phyloP scores from a whole-genome alignment of 2,329 filamentous ascomycete species.

The Ophiostoma sp. region DNA sequence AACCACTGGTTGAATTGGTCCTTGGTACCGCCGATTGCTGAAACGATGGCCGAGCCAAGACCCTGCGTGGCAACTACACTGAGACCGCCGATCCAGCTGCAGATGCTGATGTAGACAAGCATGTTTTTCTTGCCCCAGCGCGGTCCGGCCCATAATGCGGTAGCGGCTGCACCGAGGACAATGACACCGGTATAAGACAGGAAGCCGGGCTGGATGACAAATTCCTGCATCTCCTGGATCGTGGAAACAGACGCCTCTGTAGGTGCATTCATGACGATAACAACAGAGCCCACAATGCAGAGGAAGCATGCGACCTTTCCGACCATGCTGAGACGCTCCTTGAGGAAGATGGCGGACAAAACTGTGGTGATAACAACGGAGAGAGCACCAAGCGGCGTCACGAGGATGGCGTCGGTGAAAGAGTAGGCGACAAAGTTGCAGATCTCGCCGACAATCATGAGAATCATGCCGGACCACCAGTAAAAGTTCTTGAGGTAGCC shows the following conservation, averaged over 20 bases:
- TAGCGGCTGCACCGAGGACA: constrained; percentile 64
- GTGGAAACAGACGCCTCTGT: constrained; percentile 74
- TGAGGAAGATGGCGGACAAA: constrained; percentile 88
- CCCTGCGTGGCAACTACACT: constrained; percentile 95
- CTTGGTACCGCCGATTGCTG: constrained; percentile 70
- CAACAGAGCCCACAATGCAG: constrained; percentile 85
- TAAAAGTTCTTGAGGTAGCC: constrained; percentile 91
- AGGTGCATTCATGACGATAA: constrained; percentile 93
- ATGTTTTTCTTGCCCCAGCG: constrained; percentile 94
- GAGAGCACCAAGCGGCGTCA: constrained; percentile 84
- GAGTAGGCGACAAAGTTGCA: constrained; percentile 97
- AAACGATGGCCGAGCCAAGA: constrained; percentile 82
- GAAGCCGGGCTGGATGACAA: constrained; percentile 81
- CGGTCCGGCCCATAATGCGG: constrained; percentile 76
- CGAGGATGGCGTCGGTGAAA: constrained; percentile 92
- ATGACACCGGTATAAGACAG: constrained; percentile 78
- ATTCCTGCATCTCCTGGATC: constrained; percentile 89
- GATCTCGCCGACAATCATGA: constrained; percentile 95
- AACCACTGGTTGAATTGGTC: constrained; percentile 98
- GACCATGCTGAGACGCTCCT: constrained; percentile 90
- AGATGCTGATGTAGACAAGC: constrained; percentile 95
- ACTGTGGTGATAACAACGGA: constrained; percentile 90
- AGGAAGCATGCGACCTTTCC: constrained; percentile 95
- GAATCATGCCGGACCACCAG: constrained; percentile 94
- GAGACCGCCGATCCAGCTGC: constrained; percentile 87